A percentile compares a stretch with the other conserved stretches of the same genome.
Conservation (phyloP, 768 basidiomycete species). For the Boletus reticulatus region DNA sequence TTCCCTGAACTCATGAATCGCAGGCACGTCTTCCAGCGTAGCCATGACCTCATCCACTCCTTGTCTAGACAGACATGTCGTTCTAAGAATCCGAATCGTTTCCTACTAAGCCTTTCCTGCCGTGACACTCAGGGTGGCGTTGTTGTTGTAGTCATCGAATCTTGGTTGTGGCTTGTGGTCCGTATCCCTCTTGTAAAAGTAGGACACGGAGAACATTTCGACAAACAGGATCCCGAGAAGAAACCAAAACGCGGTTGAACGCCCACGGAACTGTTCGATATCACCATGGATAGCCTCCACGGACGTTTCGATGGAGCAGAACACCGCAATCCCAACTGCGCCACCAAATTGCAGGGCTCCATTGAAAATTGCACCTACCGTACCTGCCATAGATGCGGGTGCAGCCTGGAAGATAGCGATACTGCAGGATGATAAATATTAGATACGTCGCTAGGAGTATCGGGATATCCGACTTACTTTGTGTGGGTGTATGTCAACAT, state of each 20-base stretch:
- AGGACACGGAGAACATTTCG: slow-evolving; percentile 32
- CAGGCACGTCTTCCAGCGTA: no score
- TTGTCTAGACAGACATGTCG: no score
- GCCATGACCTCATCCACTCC: no score
- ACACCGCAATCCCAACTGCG: slow-evolving; percentile 48
- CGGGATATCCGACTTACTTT: slow-evolving; percentile 36
- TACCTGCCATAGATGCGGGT: slow-evolving; percentile 49
- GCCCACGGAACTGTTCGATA: slow-evolving; percentile 35
- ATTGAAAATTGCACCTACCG: slow-evolving; percentile 56
- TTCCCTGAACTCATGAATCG: no score
- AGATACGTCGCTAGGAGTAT: neutral
- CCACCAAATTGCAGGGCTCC: slow-evolving; percentile 51
- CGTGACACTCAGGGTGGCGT: neutral
- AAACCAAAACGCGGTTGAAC: slow-evolving; percentile 46
- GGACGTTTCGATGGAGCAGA: slow-evolving; percentile 47
- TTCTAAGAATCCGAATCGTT: neutral
- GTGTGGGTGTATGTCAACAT: slow-evolving; percentile 46
- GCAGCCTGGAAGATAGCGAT: slow-evolving; percentile 50
- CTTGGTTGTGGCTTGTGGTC: slow-evolving; percentile 3
- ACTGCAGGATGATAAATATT: slow-evolving; percentile 23
- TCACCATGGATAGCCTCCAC: slow-evolving; percentile 37
- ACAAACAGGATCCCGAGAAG: slow-evolving; percentile 35
- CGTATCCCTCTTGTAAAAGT: slow-evolving; percentile 34
- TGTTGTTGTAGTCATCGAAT: neutral
- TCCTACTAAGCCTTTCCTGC: neutral